Conservation (phyloP, 2,329 filamentous ascomycete genomes). For the Colletotrichum eleusines region DNA sequence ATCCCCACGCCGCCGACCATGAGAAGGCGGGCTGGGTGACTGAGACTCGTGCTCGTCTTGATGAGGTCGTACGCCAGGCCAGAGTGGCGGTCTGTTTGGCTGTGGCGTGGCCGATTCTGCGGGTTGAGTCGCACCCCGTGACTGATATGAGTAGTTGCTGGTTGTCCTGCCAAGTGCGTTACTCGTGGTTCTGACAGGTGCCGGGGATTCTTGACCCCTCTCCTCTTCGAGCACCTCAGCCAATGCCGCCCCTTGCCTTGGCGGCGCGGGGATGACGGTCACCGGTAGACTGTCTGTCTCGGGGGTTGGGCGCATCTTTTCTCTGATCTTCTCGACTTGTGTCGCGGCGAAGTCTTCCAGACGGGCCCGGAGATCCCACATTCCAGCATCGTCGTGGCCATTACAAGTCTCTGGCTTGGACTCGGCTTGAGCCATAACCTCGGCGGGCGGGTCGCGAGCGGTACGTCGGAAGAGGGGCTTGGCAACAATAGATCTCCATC, state of each 20-base stretch:
- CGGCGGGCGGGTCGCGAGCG: conserved; percentile 33
- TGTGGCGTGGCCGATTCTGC: conserved; percentile 44
- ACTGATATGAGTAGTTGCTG: conserved; percentile 36
- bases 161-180: conserved; percentile 29
- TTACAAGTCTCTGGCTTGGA: conserved; percentile 36
- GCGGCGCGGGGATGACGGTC: conserved; percentile 71
- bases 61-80: conserved; percentile 55
- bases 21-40: conserved; percentile 17
- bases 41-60: conserved; percentile 48
- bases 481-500: conserved; percentile 50
- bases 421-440: conserved; percentile 30
- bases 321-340: conserved; percentile 71
- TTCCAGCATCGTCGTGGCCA: conserved; percentile 47
- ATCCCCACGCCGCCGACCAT: conserved; percentile 45
- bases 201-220: conserved; percentile 41
- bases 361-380: conserved; percentile 69
- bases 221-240: conserved; percentile 70
- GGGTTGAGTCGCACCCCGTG: conserved; percentile 2
- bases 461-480: conserved; percentile 47
- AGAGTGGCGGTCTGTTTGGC: conserved; percentile 55
- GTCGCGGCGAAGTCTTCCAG: conserved; percentile 72
- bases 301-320: conserved; percentile 65
- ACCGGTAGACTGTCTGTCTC: conserved; percentile 69
- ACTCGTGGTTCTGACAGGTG: conserved; percentile 31
- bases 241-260: conserved; percentile 67